Conservation (phyloP, 108 stramenopile species). For the Skeletonema grethae region DNA sequence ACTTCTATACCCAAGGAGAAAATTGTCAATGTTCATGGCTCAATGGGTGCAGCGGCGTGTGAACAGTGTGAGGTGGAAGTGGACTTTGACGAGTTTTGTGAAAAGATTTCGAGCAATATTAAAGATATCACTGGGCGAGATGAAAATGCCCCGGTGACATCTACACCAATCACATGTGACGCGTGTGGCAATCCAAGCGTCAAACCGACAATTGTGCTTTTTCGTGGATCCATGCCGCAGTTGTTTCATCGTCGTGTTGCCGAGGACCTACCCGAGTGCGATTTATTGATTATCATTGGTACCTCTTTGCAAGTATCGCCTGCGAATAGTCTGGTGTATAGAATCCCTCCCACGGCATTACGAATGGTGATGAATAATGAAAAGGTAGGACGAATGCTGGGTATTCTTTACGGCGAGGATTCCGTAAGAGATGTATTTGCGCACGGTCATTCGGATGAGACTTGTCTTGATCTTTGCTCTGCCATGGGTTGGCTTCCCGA, state of each 20-base stretch:
- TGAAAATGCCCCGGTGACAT: conserved; percentile 59
- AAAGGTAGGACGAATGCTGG: conserved; percentile 66
- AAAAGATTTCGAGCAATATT: conserved; percentile 57
- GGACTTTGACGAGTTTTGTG: conserved; percentile 67
- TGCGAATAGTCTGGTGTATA: conserved; percentile 75
- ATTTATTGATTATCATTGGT: conserved; percentile 78
- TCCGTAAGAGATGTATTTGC: conserved; percentile 50
- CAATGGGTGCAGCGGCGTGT: conserved; percentile 82
- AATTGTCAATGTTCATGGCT: conserved; percentile 85
- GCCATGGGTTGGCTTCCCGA: conserved; percentile 61
- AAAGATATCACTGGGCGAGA: conserved; percentile 78
- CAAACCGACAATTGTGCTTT: conserved; percentile 88
- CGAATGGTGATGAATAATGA: conserved; percentile 81
- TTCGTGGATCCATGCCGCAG: conserved; percentile 72
- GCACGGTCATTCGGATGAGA: conserved; percentile 50
- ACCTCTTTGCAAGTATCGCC: conserved; percentile 74
- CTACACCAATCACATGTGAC: conserved; percentile 69
- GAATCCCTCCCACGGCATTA: conserved; percentile 60
- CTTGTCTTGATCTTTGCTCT: conserved; percentile 53
- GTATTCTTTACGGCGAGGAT: conserved; percentile 52
- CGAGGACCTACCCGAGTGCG: conserved; percentile 61
- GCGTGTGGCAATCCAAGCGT: conserved; percentile 61
- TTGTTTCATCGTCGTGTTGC: conserved; percentile 66
- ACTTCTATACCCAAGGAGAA: conserved; percentile 61
- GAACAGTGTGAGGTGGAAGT: conserved; percentile 62